Base-by-base conservation (phyloP, 371 early-diverging fungal genomes). In the Zychaea mexicana region DNA sequence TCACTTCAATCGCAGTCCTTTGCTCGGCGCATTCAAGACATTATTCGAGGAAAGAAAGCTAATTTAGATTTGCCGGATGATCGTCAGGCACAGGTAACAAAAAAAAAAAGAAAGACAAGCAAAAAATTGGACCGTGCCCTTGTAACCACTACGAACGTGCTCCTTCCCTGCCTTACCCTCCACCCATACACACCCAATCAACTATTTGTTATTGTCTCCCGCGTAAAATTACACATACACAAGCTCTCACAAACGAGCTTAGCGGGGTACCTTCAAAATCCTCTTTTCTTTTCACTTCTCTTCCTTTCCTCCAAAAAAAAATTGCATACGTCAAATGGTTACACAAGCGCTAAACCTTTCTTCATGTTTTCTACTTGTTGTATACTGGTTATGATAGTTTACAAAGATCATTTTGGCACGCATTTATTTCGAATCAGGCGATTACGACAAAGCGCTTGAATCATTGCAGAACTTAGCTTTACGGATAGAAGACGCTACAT, bases 401-500 rank as follows among this genome's bases (percentile, higher is more conserved):
- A 69, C 72, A 33, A 73, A 72, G 60, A 72, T 82, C 36, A 62
- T 80, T 21, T 57, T 81, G 21, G 80, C 76, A n/a, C 67, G 77
- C 53, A 65, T 77, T 2, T 74, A 72, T 55, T 78, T 62, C 70
- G 76, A 74, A 39, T 69, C 62, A 3, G 77, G 74, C 19, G 32
- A 57, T 17, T 74, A 73, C 49, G 66, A 53, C 13, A 77, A 79
- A 55, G 73, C 80, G 6, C 57, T 77, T 8, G 71, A 69, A 17
- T 63, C 75, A 19, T 60, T 82, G 30, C 67, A 76, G 30, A 56
- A 69, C 26, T 52, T 77, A 26, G 74, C 69, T 6, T 66, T 75
- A 31, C 55, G 68, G 10, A 46, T 68, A 15, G 75, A 77, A 57
- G 77, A 76, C 61, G 81, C 72, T 3, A 61, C 64, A 0, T 46